Conservation (phyloP, 345 rosid species). For the Euphorbia pulcherrima region DNA sequence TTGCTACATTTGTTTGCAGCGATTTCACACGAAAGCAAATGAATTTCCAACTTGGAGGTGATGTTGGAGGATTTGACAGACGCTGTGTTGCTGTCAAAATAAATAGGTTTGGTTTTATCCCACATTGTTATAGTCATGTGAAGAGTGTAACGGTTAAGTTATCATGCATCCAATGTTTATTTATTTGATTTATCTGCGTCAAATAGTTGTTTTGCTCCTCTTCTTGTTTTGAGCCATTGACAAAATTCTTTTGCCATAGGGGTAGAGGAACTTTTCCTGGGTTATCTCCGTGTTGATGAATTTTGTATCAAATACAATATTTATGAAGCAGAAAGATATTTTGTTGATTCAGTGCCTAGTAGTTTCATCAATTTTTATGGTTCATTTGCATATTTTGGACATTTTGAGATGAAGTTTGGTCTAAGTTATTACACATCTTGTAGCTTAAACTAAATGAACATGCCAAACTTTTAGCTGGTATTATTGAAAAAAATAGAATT, state of each 20-base stretch:
- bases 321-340: no score
- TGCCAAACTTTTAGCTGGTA: no score
- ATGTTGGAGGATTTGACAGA: slow-evolving; percentile 15
- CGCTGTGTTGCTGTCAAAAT: slow-evolving; percentile 21
- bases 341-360: no score
- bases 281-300: not conserved
- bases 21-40: not conserved
- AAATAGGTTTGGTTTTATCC: slow-evolving; percentile 13
- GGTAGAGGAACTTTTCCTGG: not conserved
- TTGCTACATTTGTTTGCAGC: not conserved
- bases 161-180: not conserved
- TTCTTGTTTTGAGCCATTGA: not conserved
- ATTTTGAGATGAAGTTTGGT: no score
- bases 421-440: no score
- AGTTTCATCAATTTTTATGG: no score
- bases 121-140: slow-evolving; percentile 12
- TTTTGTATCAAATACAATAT: not conserved
- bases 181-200: slow-evolving; percentile 3
- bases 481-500: no score
- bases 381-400: no score
- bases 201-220: not conserved
- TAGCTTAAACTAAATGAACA: no score
- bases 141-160: not conserved
- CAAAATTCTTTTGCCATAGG: not conserved
- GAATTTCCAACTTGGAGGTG: slow-evolving; percentile 12